Percentiles rank a stretch among this genome's conserved stretches.
Conservation (phyloP, 2,329 filamentous ascomycete genomes). For the Pseudopyricularia javanii region DNA sequence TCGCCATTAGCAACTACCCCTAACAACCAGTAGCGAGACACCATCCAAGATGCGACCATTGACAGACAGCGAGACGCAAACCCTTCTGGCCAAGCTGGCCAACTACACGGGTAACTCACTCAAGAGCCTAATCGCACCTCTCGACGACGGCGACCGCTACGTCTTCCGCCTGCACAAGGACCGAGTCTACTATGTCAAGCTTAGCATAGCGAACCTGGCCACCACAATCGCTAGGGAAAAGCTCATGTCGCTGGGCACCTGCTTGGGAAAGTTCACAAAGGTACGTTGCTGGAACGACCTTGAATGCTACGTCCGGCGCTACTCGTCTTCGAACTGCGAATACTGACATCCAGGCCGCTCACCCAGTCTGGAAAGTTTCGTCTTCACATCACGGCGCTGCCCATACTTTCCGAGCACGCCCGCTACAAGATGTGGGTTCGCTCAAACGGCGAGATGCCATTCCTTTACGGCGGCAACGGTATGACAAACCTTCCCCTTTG, state of each 20-base stretch:
- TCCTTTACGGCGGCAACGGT: constrained; percentile 78
- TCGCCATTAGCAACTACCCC: background rate
- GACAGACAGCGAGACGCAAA: constrained; percentile 22
- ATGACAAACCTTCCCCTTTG: background rate
- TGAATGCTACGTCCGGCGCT: too few species aligned
- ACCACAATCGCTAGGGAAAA: constrained; percentile 73
- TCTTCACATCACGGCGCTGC: constrained; percentile 78
- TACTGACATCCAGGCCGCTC: background rate
- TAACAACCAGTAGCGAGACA: too few species aligned
- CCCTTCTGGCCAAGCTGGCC: constrained; percentile 83
- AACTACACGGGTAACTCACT: constrained; percentile 83
- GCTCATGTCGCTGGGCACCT: constrained; percentile 79
- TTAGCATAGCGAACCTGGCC: constrained; percentile 82
- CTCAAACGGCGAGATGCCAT: constrained; percentile 93
- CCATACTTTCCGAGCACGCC: constrained; percentile 80
- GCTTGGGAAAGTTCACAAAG: constrained; percentile 41
- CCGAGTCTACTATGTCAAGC: constrained; percentile 54
- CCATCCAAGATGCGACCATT: constrained; percentile 11
- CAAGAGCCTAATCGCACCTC: constrained; percentile 69
- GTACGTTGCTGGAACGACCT: too few species aligned
- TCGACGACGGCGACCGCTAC: constrained; percentile 63
- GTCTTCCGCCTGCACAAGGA: constrained; percentile 70
- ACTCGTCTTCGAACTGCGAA: background rate
- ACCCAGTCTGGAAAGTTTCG: constrained; percentile 79
- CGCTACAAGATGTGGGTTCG: constrained; percentile 97